These are phyloP conservation scores for Psilocybe mexicana DNA, from an alignment of 1,284 basidiomycete genomes.

Conservation along the genomic window DNA sequence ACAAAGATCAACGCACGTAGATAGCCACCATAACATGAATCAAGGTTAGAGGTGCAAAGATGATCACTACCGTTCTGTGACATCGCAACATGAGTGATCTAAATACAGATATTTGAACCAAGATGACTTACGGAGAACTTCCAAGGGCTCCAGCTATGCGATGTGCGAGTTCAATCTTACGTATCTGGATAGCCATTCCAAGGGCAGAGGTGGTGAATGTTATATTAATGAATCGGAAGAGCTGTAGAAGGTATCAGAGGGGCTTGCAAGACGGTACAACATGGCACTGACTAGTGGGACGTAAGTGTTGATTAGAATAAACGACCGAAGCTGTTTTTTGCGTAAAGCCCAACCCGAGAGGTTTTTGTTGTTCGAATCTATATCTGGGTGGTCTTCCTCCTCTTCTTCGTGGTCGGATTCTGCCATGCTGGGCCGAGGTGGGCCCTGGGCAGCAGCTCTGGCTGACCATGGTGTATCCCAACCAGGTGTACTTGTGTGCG, in stretches of 20 bases:
- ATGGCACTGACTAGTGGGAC: conserved; percentile 65
- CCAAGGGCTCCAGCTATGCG: conserved; percentile 72
- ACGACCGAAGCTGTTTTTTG: conserved; percentile 58
- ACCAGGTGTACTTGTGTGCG: conserved; percentile 59
- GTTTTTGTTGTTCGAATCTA: conserved; percentile 34
- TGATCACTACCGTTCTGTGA: conserved; percentile 77
- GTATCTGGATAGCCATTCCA: conserved; percentile 78
- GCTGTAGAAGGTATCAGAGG: conserved; percentile 44
- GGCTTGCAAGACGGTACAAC: conserved; percentile 4
- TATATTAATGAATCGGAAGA: conserved; percentile 86
- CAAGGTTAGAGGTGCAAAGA: conserved; percentile 83
- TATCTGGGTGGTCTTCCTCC: conserved; percentile 23
- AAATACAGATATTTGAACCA: not conserved
- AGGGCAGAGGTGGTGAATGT: conserved; percentile 80
- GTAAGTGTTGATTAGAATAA: conserved; percentile 71
- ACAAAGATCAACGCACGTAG: conserved; percentile 54
- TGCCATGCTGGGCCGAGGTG: conserved; percentile 29
- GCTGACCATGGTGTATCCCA: conserved; percentile 72
- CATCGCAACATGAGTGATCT: not conserved
- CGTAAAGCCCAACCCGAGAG: conserved; percentile 43
- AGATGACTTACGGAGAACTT: conserved; percentile 67
- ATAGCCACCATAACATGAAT: conserved; percentile 85
- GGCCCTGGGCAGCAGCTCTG: conserved; percentile 41
- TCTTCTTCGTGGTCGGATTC: conserved; percentile 35
- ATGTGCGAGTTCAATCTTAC: conserved; percentile 53